Evolutionary conservation across 140 eudicot species (phyloP).

Genomic region (Oenanthe javanica): DNA sequence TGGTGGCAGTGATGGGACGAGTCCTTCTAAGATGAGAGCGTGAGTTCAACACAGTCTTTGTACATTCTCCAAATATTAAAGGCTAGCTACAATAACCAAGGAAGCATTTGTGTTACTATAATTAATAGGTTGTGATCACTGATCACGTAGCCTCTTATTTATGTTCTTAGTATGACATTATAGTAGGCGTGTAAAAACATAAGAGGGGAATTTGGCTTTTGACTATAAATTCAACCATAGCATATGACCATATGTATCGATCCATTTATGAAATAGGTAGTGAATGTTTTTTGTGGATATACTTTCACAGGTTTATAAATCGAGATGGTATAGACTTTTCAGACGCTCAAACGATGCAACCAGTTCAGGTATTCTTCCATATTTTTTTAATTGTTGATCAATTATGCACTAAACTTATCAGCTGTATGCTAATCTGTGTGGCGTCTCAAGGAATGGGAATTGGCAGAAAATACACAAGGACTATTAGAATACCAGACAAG

Average conservation of each 20-base stretch:
- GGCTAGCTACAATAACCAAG: neutral
- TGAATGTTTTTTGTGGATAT: neutral
- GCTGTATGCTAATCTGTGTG: slow-evolving; percentile 2
- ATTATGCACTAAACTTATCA: slow-evolving; percentile 3
- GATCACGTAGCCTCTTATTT: neutral
- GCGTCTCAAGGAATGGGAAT: slow-evolving; percentile 80
- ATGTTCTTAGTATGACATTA: neutral
- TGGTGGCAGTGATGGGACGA: slow-evolving; percentile 96
- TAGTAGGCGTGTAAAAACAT: neutral
- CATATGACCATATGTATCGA: neutral
- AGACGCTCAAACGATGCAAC: slow-evolving; percentile 96
- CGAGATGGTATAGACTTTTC: slow-evolving; percentile 98
- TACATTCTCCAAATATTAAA: neutral
- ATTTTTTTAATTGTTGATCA: neutral
- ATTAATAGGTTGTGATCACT: neutral
- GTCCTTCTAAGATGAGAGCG: slow-evolving; percentile 99
- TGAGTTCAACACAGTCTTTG: slow-evolving; percentile 33
- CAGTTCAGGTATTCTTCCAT: slow-evolving; percentile 62
- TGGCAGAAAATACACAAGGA: slow-evolving; percentile 89
- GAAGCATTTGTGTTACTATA: neutral
- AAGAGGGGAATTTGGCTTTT: neutral
- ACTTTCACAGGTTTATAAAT: slow-evolving; percentile 56
- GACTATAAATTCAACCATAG: neutral
- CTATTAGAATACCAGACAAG: slow-evolving; percentile 91
- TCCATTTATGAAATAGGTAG: neutral